Percentiles rank a stretch among this genome's conserved stretches.
These are phyloP conservation scores for Phytophthora crassamura DNA, from an alignment of 352 stramenopile genomes.

Conservation along the genomic window DNA sequence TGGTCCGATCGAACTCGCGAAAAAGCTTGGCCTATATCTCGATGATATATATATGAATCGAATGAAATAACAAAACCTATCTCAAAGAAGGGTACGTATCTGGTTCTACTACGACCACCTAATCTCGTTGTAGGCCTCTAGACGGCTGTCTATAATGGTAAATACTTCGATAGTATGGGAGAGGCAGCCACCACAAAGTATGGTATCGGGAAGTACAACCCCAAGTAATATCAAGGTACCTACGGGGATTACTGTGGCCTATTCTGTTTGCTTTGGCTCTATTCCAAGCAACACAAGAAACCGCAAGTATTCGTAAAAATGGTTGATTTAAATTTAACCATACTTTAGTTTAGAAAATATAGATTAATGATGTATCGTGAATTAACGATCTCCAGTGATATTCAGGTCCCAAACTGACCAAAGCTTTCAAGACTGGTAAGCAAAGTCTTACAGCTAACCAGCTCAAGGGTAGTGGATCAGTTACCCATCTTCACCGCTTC, in stretches of 20 bases:
- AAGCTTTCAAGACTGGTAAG: neutral
- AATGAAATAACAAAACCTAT: slow-evolving; percentile 11
- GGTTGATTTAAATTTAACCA: too few species aligned
- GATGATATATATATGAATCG: slow-evolving; percentile 7
- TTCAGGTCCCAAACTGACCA: slow-evolving; percentile 3
- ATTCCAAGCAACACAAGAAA: too few species aligned
- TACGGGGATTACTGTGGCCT: slow-evolving; percentile 18
- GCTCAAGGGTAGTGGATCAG: neutral
- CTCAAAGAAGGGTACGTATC: slow-evolving; percentile 5
- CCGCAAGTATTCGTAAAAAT: too few species aligned
- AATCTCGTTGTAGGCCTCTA: slow-evolving; percentile 11
- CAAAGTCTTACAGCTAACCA: slow-evolving; percentile 3
- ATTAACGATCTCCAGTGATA: too few species aligned
- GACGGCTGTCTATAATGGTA: too few species aligned
- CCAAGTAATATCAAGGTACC: slow-evolving; percentile 15
- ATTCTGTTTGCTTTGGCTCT: slow-evolving; percentile 5
- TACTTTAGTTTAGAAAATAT: too few species aligned
- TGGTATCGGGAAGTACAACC: slow-evolving; percentile 8
- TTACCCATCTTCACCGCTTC: slow-evolving; percentile 9
- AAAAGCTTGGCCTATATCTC: slow-evolving; percentile 1
- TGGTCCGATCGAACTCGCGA: slow-evolving; percentile 5
- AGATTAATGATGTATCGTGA: too few species aligned
- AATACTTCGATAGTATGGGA: slow-evolving; percentile 17
- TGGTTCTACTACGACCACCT: slow-evolving; percentile 9
- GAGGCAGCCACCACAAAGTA: slow-evolving; percentile 2